Evolutionary conservation across 495 filamentous ascomycete genomes (phyloP), one percentile per base, ranked within the genome.

Genomic region (Amphirosellinia nigrospora): DNA sequence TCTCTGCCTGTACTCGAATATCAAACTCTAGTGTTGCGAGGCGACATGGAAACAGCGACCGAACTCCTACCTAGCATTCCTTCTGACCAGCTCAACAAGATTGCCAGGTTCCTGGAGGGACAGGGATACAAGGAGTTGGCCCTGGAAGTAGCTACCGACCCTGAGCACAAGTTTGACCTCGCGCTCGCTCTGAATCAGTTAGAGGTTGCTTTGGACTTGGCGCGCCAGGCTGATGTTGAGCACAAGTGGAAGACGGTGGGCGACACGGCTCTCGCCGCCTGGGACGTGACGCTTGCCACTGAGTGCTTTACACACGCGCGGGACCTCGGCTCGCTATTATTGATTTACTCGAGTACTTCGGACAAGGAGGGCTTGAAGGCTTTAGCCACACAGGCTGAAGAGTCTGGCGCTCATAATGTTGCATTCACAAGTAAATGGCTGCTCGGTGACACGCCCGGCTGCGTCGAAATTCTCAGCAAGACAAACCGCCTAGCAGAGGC

Each of bases 191-290:
- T 99, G 13, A 92, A 90, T 72, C 90, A 95, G 68, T 89, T 98
- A 36, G 86, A 92, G 30, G 92, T 93, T 71, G 96, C 95, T 19
- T 86, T 96, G 0, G 88, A 92, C 43, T 89, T 98, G n/a, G 94
- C 94, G 2, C 86, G 89, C 45, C 84, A 92, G 77, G 90, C 93
- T 0, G 91, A 97, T 65, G 91, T 89, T 8, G 96, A 99, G 78
- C 96, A 98, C 81, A 96, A 96, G 80, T 99, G 95, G 95, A 98
- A 98, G 85, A 93, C 87, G 1, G 90, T 99, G 21, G 96, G 96
- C 52, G 96, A 99, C 72, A 92, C 94, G 1, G 96, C 96, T 34
- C 86, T 99, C 46, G 78, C 89, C 1, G 90, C 84, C 13, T 99
- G 96, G 96, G 90, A 99, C 76, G 85, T 98, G 30, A 80, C 86